Conservation (phyloP, 148 eudicot species). For the Cornus kousa region DNA sequence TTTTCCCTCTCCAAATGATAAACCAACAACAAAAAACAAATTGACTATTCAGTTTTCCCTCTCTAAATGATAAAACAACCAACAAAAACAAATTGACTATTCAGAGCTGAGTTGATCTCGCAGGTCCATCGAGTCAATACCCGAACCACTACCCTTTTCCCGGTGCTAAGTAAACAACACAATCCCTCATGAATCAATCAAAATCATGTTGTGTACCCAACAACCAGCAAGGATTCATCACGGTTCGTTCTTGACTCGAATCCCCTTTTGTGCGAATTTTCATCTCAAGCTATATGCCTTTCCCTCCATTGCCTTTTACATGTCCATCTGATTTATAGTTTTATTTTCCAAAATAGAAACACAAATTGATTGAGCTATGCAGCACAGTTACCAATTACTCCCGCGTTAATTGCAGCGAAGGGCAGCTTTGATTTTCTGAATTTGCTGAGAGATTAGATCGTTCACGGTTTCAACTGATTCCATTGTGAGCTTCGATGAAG, state of each 20-base stretch:
- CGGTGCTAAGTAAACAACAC: neutral
- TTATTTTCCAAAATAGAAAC: neutral
- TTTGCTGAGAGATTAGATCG: conserved; percentile 49
- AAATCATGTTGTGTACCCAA: neutral
- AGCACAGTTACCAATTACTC: neutral
- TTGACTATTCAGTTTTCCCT: neutral
- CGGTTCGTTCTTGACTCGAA: conserved; percentile 80
- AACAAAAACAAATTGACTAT: neutral
- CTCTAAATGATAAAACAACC: neutral
- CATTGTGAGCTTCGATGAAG: conserved; percentile 48
- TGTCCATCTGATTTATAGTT: neutral
- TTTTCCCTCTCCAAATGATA: neutral
- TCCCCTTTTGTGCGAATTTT: conserved; percentile 8
- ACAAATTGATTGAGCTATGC: neutral
- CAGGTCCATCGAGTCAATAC: conserved; percentile 57
- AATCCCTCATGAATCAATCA: neutral
- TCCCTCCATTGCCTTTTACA: neutral
- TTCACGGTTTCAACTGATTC: conserved; percentile 65
- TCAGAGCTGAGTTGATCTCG: conserved; percentile 12
- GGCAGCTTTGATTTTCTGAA: conserved; percentile 59
- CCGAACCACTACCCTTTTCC: conserved; percentile 51
- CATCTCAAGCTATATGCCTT: conserved; percentile 1
- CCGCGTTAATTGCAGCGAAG: conserved; percentile 29
- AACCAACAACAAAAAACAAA: neutral
- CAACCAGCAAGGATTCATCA: conserved; percentile 23